Conservation (phyloP, 768 basidiomycete genomes). For the Phaeotremella fagi region DNA sequence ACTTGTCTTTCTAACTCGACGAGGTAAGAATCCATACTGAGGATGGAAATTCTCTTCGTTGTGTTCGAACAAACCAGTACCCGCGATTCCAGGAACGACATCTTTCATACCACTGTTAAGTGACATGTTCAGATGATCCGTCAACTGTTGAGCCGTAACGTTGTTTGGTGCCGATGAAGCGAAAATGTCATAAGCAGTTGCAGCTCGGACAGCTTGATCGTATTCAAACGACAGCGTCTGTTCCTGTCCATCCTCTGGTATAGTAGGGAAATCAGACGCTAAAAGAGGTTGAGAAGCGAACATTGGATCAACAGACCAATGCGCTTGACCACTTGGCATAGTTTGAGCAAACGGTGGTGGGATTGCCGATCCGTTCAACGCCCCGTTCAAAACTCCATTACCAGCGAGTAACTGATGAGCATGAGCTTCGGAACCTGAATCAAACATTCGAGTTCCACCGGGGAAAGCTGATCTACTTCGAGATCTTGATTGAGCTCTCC, state of each 20-base stretch:
- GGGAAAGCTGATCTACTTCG: slow-evolving; percentile 60
- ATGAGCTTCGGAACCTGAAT: slow-evolving; percentile 44
- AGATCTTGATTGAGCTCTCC: slow-evolving; percentile 56
- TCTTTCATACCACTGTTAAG: slow-evolving; percentile 14
- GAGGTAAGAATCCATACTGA: slow-evolving; percentile 58
- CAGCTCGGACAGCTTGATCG: slow-evolving; percentile 33
- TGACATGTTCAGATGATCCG: slow-evolving; percentile 15
- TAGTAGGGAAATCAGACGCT: slow-evolving; percentile 1
- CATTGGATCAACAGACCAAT: slow-evolving; percentile 28
- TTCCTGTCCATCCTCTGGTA: background rate
- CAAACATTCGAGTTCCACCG: slow-evolving; percentile 50
- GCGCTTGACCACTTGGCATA: slow-evolving; percentile 8
- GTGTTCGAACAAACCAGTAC: slow-evolving; percentile 40
- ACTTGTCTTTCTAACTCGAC: slow-evolving; percentile 86
- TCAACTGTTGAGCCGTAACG: slow-evolving; percentile 2
- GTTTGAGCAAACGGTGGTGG: slow-evolving; percentile 2
- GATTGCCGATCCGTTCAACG: background rate
- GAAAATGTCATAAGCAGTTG: slow-evolving; percentile 34
- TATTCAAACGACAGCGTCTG: slow-evolving; percentile 15
- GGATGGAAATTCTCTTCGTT: slow-evolving; percentile 47
- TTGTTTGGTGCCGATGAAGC: slow-evolving; percentile 28
- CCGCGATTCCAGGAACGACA: slow-evolving; percentile 40
- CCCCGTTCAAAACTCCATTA: slow-evolving; percentile 4
- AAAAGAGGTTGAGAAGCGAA: slow-evolving; percentile 12
- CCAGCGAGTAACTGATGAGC: slow-evolving; percentile 45